Evolutionary conservation across 345 rosid species (phyloP).

Genomic region (Salix koriyanagi): DNA sequence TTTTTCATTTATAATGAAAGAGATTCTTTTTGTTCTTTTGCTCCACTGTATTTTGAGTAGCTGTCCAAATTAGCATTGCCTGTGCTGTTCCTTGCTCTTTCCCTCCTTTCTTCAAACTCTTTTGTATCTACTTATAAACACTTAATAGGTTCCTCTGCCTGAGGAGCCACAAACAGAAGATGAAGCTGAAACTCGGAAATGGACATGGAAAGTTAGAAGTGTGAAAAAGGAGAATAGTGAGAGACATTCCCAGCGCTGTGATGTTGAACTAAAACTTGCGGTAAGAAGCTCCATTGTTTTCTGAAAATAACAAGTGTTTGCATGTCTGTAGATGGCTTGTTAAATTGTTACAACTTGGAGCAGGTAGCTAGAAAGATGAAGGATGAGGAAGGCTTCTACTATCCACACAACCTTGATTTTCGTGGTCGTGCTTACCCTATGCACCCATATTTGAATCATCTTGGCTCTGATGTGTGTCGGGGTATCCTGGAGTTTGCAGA

Average conservation of each 20-base stretch:
- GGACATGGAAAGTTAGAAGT: slow-evolving; percentile 80
- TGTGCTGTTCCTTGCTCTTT: not conserved
- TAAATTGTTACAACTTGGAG: slow-evolving; percentile 27
- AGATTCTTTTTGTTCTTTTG: not conserved
- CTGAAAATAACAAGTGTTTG: slow-evolving; percentile 1
- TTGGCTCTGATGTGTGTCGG: slow-evolving; percentile 96
- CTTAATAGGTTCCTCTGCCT: slow-evolving; percentile 62
- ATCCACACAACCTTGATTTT: slow-evolving; percentile 94
- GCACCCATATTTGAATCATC: slow-evolving; percentile 97
- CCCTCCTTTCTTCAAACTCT: not conserved
- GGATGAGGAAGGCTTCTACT: slow-evolving; percentile 90
- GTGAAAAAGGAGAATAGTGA: slow-evolving; percentile 70
- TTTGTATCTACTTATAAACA: not conserved
- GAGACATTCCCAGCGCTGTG: slow-evolving; percentile 95
- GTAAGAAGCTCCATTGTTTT: slow-evolving; percentile 47
- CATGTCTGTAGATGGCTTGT: slow-evolving; percentile 8
- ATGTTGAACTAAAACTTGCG: slow-evolving; percentile 83
- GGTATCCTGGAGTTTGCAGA: slow-evolving; percentile 94
- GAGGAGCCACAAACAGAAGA: slow-evolving; percentile 74
- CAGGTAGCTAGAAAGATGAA: slow-evolving; percentile 96
- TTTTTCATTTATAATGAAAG: slow-evolving; percentile 3
- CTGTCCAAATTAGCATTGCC: not conserved
- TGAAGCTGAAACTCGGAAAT: slow-evolving; percentile 52
- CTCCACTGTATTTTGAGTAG: not conserved
- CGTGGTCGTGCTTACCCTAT: slow-evolving; percentile 99